Evolutionary conservation across 352 stramenopile genomes (phyloP).

Genomic region (Sclerospora graminicola): DNA sequence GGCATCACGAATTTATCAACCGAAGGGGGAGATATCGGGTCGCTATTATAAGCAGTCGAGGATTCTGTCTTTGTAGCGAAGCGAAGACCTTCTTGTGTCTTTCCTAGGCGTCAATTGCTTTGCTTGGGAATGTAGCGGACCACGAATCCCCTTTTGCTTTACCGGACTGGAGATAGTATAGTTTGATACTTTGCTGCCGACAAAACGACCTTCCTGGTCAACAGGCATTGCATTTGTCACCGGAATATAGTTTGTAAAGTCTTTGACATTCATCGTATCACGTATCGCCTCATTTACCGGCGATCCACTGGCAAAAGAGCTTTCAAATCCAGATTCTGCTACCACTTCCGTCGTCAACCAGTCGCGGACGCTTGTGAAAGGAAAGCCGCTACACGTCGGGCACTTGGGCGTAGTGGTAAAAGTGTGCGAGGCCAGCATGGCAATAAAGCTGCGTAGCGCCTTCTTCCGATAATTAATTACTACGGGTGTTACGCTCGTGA

Average conservation of each 20-base stretch:
- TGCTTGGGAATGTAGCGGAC: slow-evolving; percentile 2
- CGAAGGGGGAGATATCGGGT: slow-evolving; percentile 19
- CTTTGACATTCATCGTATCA: slow-evolving; percentile 65
- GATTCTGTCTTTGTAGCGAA: slow-evolving; percentile 16
- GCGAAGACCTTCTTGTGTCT: slow-evolving; percentile 13
- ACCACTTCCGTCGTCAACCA: slow-evolving; percentile 50
- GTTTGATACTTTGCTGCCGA: slow-evolving; percentile 11
- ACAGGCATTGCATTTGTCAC: slow-evolving; percentile 34
- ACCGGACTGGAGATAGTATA: slow-evolving; percentile 7
- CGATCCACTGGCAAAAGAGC: not conserved
- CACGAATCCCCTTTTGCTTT: slow-evolving; percentile 5
- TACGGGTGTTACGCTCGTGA: slow-evolving; percentile 59
- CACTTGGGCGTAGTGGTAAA: slow-evolving; percentile 76
- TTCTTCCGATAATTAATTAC: slow-evolving; percentile 80
- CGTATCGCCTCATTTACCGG: slow-evolving; percentile 34
- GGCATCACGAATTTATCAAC: slow-evolving; percentile 21
- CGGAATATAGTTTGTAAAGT: slow-evolving; percentile 57
- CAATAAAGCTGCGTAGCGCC: slow-evolving; percentile 57
- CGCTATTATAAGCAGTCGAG: slow-evolving; percentile 17
- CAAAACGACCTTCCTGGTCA: slow-evolving; percentile 62
- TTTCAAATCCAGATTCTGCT: not conserved
- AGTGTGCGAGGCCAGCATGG: slow-evolving; percentile 67
- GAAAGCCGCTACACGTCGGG: slow-evolving; percentile 58
- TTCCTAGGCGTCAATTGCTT: slow-evolving; percentile 11
- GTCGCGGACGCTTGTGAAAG: slow-evolving; percentile 68